Evolutionary conservation across 345 rosid genomes (phyloP).

Genomic region (Pistacia vera): DNA sequence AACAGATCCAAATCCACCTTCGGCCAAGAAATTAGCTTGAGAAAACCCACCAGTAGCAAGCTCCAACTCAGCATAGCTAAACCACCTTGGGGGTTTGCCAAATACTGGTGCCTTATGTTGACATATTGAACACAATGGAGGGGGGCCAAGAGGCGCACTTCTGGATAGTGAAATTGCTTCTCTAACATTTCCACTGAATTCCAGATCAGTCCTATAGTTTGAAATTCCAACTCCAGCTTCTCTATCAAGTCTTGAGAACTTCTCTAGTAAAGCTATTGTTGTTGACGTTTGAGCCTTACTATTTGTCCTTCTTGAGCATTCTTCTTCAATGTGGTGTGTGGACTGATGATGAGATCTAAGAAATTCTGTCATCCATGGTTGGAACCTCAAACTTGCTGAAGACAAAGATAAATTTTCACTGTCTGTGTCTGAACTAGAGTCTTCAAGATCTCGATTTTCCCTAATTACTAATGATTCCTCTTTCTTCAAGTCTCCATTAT

Average conservation of each 20-base stretch:
- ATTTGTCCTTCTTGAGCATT: conserved; percentile 49
- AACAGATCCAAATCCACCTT: conserved; percentile 99
- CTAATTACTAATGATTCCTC: conserved; percentile 55
- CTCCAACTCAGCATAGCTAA: conserved; percentile 91
- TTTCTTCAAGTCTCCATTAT: conserved; percentile 67
- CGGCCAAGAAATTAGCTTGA: conserved; percentile 97
- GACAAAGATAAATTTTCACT: conserved; percentile 73
- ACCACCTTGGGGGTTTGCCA: conserved; percentile 98
- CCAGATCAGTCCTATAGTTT: conserved; percentile 51
- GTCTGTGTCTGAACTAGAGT: conserved; percentile 82
- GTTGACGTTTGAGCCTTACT: conserved; percentile 50
- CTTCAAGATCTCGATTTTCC: conserved; percentile 55
- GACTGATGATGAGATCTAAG: conserved; percentile 51
- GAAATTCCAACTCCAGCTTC: conserved; percentile 58
- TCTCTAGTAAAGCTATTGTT: conserved; percentile 58
- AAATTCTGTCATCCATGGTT: conserved; percentile 83
- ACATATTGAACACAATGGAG: conserved; percentile 97
- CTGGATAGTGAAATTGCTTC: conserved; percentile 86
- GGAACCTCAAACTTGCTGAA: conserved; percentile 81
- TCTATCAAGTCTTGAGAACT: conserved; percentile 65
- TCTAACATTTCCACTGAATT: conserved; percentile 78
- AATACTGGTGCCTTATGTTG: conserved; percentile 97
- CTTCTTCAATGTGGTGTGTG: conserved; percentile 50
- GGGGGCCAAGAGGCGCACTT: conserved; percentile 85
- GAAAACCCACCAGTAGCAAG: conserved; percentile 98